Conservation (phyloP, 129 eudicot genomes). For the Flaveria ramosissima region DNA sequence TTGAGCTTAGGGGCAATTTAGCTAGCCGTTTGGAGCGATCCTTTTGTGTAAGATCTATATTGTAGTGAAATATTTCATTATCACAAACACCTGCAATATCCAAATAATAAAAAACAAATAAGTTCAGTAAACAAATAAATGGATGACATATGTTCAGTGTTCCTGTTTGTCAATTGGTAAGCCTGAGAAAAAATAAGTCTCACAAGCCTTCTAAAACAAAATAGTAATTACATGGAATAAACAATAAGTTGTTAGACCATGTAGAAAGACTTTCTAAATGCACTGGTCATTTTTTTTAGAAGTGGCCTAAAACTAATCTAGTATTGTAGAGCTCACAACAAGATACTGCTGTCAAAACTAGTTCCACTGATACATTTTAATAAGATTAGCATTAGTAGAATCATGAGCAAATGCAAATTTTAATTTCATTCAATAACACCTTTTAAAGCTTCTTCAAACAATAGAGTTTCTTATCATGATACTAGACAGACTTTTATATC, state of each 20-base stretch:
- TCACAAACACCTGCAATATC: slow-evolving; percentile 56
- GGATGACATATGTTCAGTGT: slow-evolving; percentile 3
- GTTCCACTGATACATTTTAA: too few relatives aligned
- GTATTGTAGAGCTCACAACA: too few relatives aligned
- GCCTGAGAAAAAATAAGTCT: neutral
- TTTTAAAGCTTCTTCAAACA: too few relatives aligned
- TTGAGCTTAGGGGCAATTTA: slow-evolving; percentile 54
- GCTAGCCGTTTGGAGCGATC: slow-evolving; percentile 44
- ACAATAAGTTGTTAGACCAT: neutral
- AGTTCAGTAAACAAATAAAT: slow-evolving; percentile 19
- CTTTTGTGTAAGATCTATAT: slow-evolving; percentile 60
- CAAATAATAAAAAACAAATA: slow-evolving; percentile 12
- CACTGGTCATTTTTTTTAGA: too few relatives aligned
- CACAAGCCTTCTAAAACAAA: neutral
- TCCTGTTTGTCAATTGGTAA: slow-evolving; percentile 4
- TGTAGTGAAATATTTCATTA: slow-evolving; percentile 56
- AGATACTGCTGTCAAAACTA: too few relatives aligned
- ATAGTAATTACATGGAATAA: neutral
- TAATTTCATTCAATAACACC: too few relatives aligned
- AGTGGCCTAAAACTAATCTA: too few relatives aligned
- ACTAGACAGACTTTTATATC: too few relatives aligned
- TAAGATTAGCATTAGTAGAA: too few relatives aligned
- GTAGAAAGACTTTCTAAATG: too few relatives aligned
- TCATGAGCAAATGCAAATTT: too few relatives aligned
- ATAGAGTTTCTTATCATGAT: too few relatives aligned